Conservation (phyloP, 164 flowering plant genomes). For the Platanus orientalis region DNA sequence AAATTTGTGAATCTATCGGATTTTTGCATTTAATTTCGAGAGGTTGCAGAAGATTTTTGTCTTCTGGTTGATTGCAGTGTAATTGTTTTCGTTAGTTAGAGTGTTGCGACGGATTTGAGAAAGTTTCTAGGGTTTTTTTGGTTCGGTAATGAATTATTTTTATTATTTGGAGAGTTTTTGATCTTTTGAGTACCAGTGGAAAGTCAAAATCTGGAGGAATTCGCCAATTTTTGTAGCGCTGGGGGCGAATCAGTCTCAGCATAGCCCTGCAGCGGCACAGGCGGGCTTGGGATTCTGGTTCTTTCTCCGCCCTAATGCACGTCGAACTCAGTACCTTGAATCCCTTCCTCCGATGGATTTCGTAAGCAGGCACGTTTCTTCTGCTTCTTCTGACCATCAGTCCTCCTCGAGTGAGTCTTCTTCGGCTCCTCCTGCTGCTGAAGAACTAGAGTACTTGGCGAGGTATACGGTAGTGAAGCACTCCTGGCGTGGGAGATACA, state of each 20-base stretch:
- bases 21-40: not conserved
- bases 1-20: not conserved
- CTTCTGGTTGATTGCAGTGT: not conserved
- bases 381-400: slow-evolving; percentile 19
- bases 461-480: slow-evolving; percentile 85
- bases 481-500: slow-evolving; percentile 98
- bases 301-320: slow-evolving; percentile 57
- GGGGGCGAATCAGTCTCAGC: slow-evolving; percentile 99
- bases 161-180: not conserved
- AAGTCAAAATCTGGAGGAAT: slow-evolving; percentile 1
- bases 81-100: not conserved
- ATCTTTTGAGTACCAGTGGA: not conserved
- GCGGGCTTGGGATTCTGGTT: slow-evolving; percentile 58
- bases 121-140: not conserved
- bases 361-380: slow-evolving; percentile 41
- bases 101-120: not conserved
- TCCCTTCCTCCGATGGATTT: slow-evolving; percentile 69
- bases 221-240: slow-evolving; percentile 40
- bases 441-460: slow-evolving; percentile 92
- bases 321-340: slow-evolving; percentile 46
- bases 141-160: not conserved
- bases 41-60: not conserved
- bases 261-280: slow-evolving; percentile 48
- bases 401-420: slow-evolving; percentile 18
- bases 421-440: slow-evolving; percentile 32